Base-by-base conservation (phyloP, 2,329 filamentous ascomycete species). In the Fusarium camptoceras region DNA sequence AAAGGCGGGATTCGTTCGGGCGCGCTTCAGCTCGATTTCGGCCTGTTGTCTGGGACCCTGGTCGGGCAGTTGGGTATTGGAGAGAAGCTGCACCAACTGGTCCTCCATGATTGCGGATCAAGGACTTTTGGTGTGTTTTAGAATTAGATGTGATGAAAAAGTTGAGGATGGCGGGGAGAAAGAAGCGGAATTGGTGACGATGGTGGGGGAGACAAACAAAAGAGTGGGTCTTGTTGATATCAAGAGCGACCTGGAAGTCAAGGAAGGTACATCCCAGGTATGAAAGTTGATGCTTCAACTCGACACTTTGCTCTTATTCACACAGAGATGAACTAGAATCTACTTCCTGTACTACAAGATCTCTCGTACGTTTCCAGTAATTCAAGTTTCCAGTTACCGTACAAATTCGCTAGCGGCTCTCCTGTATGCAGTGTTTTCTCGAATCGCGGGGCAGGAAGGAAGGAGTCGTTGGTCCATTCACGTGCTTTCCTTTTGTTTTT, bases 81-180 rank as follows among this genome's bases (percentile, higher is more conserved):
- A 89, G 71, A 99, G 90, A 79, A 98, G 88, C 81, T 91, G 90
- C 75, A 96, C 90, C 81, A 99, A 89, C 85, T 97, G 91, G 83
- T 97, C 91, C 87, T 97, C 94, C 94, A 97, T 97, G 76, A 68
- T 77, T 76, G 68, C 61, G 48, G 57, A 50, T 66, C 59, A 42
- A 44, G 62, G 63, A 62, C 56, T 66, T 61, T 61, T 41, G 62
- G 51, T 59, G 42, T 27, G 53, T 53, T 54, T 59, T 47, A 25
- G 60, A 48, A 56, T 37, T 46, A 46, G 48, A 56, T 37, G 59
- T 59, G 60, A 59, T 55, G 44, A 46, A 68, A 67, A 67, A 55
- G 46, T 64, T 68, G 70, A 70, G 51, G 64, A 66, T 75, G 72
- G 68, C 60, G 71, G 72, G 72, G 72, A 64, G 59, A 68, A 58